Percentiles rank a stretch among this genome's conserved stretches.
Evolutionary conservation across 176 grass and related monocot genomes (phyloP).

Genomic region (Guadua angustifolia): DNA sequence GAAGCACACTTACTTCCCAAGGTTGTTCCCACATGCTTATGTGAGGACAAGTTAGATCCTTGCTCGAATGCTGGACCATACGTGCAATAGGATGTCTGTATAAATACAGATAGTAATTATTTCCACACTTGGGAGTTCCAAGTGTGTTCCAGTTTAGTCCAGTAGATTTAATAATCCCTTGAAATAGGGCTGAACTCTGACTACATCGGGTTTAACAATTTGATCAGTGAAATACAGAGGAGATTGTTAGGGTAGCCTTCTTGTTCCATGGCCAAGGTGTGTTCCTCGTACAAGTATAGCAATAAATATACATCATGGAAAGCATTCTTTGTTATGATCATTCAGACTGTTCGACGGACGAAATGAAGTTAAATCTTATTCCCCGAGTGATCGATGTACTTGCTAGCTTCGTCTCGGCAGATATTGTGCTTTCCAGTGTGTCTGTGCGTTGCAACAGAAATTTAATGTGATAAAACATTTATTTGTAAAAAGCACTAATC

Average conservation of each 20-base stretch:
- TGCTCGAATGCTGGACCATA: conserved; percentile 4
- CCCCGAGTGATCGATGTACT: background rate
- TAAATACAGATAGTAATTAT: conserved; percentile 10
- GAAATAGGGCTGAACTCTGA: background rate
- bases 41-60: conserved; percentile 47
- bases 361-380: background rate
- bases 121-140: background rate
- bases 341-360: background rate
- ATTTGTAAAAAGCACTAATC: too few species aligned
- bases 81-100: background rate
- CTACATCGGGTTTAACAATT: background rate
- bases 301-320: background rate
- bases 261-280: background rate
- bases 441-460: too few species aligned
- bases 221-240: conserved; percentile 18
- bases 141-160: conserved; percentile 23
- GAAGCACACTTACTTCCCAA: conserved; percentile 64
- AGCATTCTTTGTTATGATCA: background rate
- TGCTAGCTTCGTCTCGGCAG: background rate
- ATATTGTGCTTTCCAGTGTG: background rate
- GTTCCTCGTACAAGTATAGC: background rate
- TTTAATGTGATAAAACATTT: too few species aligned
- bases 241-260: background rate
- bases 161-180: background rate
- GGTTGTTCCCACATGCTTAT: conserved; percentile 65